Evolutionary conservation across 2,329 filamentous ascomycete genomes (phyloP).

Genomic region (Clarireedia paspali): DNA sequence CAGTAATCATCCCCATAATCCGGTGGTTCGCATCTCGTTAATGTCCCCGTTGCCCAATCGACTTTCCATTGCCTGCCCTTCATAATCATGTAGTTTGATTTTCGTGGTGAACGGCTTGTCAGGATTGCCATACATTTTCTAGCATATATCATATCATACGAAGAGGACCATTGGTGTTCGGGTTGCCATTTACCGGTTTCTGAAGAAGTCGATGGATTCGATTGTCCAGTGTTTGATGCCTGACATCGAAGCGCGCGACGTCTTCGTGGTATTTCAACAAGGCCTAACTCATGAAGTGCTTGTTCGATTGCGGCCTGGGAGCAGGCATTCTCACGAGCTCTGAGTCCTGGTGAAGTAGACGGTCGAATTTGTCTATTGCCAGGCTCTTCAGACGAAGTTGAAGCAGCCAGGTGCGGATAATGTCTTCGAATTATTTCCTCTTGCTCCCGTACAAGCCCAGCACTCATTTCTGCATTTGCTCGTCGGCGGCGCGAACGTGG

Average conservation of each 20-base stretch:
- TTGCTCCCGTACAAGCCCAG: conserved; percentile 17
- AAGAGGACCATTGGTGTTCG: conserved; percentile 44
- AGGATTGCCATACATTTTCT: conserved; percentile 53
- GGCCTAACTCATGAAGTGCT: conserved; percentile 1
- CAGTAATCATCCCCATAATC: conserved; percentile 39
- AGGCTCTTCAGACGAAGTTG: neutral
- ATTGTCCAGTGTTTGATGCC: neutral
- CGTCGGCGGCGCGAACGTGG: conserved; percentile 32
- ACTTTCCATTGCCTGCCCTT: conserved; percentile 52
- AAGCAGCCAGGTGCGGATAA: conserved; percentile 14
- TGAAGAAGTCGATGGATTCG: conserved; percentile 21
- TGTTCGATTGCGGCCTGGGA: neutral
- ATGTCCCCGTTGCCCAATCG: conserved; percentile 50
- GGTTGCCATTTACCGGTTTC: conserved; percentile 47
- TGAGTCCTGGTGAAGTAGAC: neutral
- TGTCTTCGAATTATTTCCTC: conserved; percentile 20
- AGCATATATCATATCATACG: conserved; percentile 52
- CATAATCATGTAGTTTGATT: conserved; percentile 49
- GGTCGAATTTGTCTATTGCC: neutral
- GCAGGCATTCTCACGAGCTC: neutral
- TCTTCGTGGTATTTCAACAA: neutral
- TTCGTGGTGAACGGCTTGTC: conserved; percentile 47
- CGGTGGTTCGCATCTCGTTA: conserved; percentile 46
- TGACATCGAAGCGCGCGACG: neutral
- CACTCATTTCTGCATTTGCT: conserved; percentile 12